Evolutionary conservation across 2,329 filamentous ascomycete genomes (phyloP).

Genomic region (Fonsecaea nubica): DNA sequence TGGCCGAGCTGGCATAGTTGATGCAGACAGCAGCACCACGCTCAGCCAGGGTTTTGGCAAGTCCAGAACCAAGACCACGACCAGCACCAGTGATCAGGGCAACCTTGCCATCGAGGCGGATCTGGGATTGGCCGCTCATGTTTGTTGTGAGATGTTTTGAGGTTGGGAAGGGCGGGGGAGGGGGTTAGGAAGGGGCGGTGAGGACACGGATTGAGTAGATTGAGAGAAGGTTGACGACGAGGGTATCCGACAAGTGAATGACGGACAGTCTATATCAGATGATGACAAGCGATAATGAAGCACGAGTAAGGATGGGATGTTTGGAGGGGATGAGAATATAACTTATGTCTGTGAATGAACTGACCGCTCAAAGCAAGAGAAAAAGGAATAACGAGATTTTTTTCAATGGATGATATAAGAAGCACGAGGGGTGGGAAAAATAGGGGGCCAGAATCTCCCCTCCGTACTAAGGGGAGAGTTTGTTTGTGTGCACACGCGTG

Average conservation of each 20-base stretch:
- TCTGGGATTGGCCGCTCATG: constrained; percentile 33
- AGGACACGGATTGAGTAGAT: neutral
- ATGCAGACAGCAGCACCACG: constrained; percentile 48
- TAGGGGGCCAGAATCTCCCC: neutral
- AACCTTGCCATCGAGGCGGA: constrained; percentile 47
- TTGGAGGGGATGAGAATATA: neutral
- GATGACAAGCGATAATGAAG: constrained; percentile 6
- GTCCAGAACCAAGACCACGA: constrained; percentile 47
- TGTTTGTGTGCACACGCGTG: neutral
- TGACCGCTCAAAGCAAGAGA: constrained; percentile 20
- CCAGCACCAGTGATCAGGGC: constrained; percentile 49
- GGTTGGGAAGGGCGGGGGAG: neutral
- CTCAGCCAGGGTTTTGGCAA: constrained; percentile 47
- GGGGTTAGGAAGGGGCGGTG: constrained; percentile 12
- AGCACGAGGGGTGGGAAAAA: neutral
- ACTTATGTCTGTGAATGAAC: constrained; percentile 3
- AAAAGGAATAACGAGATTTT: constrained; percentile 8
- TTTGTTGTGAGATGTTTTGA: constrained; percentile 10
- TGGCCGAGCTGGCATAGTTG: constrained; percentile 54
- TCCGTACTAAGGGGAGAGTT: constrained; percentile 5
- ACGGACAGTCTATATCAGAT: constrained; percentile 12
- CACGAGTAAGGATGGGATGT: neutral
- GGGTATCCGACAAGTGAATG: constrained; percentile 17
- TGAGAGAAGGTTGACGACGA: constrained; percentile 5
- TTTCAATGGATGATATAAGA: constrained; percentile 8